A percentile compares a stretch with the other conserved stretches of the same genome.
Evolutionary conservation across 768 basidiomycete genomes (phyloP).

Genomic region (Neoboletus brunneissimus): DNA sequence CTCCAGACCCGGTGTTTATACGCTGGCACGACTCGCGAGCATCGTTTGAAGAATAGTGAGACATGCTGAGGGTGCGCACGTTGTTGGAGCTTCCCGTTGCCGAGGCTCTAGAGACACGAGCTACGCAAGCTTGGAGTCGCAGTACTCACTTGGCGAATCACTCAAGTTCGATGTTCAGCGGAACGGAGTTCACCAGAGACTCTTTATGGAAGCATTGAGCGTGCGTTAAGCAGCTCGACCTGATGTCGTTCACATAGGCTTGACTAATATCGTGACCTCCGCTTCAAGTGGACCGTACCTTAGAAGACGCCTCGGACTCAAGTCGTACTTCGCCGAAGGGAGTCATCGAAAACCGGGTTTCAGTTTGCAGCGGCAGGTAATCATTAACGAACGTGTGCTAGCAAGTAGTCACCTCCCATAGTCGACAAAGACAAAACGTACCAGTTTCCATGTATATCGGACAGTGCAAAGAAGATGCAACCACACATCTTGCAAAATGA

Average conservation of each 20-base stretch:
- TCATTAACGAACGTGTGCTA: neutral
- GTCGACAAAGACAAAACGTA: neutral
- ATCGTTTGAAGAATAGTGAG: constrained; percentile 13
- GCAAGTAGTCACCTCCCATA: neutral
- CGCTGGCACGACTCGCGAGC: neutral
- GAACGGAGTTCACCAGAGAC: neutral
- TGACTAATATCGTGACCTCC: neutral
- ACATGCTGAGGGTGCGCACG: neutral
- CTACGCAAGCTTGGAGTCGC: neutral
- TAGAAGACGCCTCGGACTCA: neutral
- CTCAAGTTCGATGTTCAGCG: neutral
- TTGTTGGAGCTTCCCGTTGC: neutral
- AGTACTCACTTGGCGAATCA: constrained; percentile 7
- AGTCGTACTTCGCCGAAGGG: neutral
- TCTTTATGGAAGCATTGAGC: neutral
- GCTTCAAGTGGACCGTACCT: neutral
- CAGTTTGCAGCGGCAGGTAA: neutral
- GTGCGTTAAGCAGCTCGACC: neutral
- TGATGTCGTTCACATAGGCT: too few relatives aligned
- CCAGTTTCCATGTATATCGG: neutral
- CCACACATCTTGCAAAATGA: neutral
- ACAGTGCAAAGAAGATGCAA: neutral
- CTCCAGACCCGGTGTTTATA: neutral
- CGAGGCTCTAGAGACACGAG: neutral
- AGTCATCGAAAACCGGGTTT: neutral